Evolutionary conservation across 148 eudicot species (phyloP), one percentile per base, ranked within the genome.

Genomic region (Mesembryanthemum crystallinum): DNA sequence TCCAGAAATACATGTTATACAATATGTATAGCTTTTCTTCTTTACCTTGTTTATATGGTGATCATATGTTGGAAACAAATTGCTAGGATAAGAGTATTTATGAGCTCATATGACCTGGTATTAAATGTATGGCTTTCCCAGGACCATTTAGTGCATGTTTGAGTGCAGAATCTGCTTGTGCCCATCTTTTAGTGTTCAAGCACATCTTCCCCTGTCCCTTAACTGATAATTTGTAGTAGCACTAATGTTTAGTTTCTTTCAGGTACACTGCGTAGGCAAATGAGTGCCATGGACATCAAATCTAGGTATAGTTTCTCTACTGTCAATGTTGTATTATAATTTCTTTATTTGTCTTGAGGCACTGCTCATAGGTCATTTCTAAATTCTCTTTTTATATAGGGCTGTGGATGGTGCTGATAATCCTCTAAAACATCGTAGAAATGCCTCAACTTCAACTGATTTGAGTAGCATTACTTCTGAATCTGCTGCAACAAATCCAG

Each of bases 381-480:
- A 32, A 78, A 25, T 28, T 37, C 68, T 23, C 61, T 47, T 45
- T 42, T 74, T 54, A 57, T 18, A 60, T 82, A 91, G 96, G 89
- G 73, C 80, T 78, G 77, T 70, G 62, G 97, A 89, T 79, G 87
- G 73, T 73, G 81, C 78, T 57, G 81, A 71, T 75, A 75, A 70
- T 66, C 78, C 89, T 67, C 69, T 83, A 72, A 91, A 78, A 82
- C 92, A 79, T 78, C 94, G 89, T 59, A 86, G 94, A 82, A 82
- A 78, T 73, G 82, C 88, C 68, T 87, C 95, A 63, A 74, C 85
- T 49, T 81, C 92, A 80, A 76, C 89, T 47, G 98, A 94, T 83
- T 28, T 87, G 86, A 85, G 87, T 78, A 74, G 83, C 80, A 62
- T 82, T 42, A 82, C 85, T 74, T 82, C 90, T 73, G 86, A 84